Conservation (phyloP, 768 basidiomycete genomes). For the Auricularia auricula-judae region DNA sequence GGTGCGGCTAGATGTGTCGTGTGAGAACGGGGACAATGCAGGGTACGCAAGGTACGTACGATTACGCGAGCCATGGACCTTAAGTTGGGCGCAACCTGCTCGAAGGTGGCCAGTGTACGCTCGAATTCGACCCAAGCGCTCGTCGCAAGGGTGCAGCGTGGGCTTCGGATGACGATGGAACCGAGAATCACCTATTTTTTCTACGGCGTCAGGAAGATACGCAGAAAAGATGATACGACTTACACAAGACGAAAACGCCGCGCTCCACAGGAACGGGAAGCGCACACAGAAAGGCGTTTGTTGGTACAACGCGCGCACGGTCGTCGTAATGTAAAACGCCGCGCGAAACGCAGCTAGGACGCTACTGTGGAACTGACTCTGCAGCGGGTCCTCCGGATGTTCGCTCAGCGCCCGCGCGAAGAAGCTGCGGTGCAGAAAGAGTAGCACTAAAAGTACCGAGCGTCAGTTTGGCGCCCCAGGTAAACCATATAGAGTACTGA, state of each 20-base stretch:
- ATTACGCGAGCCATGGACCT: no score
- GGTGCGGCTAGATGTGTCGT: no score
- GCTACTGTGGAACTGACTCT: slow-evolving; percentile 53
- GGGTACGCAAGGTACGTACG: no score
- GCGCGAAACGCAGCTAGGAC: slow-evolving; percentile 54
- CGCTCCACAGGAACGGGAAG: neutral
- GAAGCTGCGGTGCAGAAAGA: slow-evolving; percentile 67
- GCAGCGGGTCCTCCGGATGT: slow-evolving; percentile 54
- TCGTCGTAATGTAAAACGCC: neutral
- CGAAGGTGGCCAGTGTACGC: no score
- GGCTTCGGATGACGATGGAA: neutral
- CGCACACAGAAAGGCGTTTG: neutral
- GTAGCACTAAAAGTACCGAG: slow-evolving; percentile 33
- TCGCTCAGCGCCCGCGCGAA: slow-evolving; percentile 63
- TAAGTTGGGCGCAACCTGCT: no score
- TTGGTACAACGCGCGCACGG: neutral
- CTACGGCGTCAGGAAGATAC: neutral
- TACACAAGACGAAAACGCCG: neutral
- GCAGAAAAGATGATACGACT: neutral
- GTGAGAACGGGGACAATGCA: no score
- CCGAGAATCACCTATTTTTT: neutral
- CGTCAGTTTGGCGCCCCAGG: no score
- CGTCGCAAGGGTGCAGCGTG: no score
- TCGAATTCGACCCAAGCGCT: no score
- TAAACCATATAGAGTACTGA: neutral